phyloP scores from a whole-genome alignment of 306 rosid genomes.

The Cicer arietinum region DNA sequence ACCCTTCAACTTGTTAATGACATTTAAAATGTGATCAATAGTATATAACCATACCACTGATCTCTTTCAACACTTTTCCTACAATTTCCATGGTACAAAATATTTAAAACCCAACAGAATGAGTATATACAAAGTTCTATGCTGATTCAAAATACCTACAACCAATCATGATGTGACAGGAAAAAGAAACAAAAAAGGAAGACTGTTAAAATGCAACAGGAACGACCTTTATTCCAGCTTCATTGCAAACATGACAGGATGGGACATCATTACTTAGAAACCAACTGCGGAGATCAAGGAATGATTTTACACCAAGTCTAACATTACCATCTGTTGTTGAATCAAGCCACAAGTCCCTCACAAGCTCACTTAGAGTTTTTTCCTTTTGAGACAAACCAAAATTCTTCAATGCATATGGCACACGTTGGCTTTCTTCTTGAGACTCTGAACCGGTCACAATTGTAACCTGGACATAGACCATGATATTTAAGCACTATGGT shows the following conservation, averaged over 20 bases:
- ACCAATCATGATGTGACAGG: neutral
- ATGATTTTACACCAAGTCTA: conserved; percentile 87
- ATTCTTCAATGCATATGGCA: conserved; percentile 65
- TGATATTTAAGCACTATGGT: conserved; percentile 32
- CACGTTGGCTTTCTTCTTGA: conserved; percentile 58
- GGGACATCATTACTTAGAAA: conserved; percentile 73
- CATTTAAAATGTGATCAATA: neutral
- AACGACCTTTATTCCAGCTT: conserved; percentile 92
- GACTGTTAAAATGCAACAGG: conserved; percentile 36
- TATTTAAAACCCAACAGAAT: conserved; percentile 22
- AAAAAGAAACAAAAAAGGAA: neutral
- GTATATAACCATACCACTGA: conserved; percentile 22
- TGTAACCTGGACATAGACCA: conserved; percentile 59
- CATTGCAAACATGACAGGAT: conserved; percentile 88
- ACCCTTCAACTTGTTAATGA: conserved; percentile 22
- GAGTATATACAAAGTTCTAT: neutral
- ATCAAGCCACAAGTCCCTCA: conserved; percentile 75
- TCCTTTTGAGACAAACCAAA: conserved; percentile 72
- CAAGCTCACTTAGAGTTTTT: conserved; percentile 73
- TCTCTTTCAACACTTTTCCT: neutral
- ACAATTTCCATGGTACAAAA: conserved; percentile 15
- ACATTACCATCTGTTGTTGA: conserved; percentile 64
- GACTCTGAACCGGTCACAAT: conserved; percentile 53
- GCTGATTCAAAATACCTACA: conserved; percentile 31
- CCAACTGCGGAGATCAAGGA: conserved; percentile 94